Evolutionary conservation across 768 basidiomycete species (phyloP).

Genomic region (Cystobasidium tubakii): DNA sequence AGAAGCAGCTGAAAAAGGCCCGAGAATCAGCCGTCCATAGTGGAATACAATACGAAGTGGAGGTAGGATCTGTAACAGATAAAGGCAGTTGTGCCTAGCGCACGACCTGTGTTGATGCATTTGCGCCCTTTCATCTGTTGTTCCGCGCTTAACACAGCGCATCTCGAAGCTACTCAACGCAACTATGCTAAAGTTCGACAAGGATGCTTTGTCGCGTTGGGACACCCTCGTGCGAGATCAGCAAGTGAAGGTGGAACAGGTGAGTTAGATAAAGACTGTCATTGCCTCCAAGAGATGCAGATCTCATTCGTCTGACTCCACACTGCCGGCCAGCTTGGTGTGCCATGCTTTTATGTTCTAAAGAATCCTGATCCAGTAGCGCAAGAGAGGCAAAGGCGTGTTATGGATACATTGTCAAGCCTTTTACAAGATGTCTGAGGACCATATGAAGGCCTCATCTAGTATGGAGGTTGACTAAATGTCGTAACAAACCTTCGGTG

Average conservation of each 20-base stretch:
- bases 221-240: constrained; percentile 1
- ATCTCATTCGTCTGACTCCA: neutral
- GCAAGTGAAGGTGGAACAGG: constrained; percentile 15
- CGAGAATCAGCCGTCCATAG: neutral
- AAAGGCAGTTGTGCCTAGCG: neutral
- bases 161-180: constrained; percentile 14
- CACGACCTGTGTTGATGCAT: too few relatives aligned
- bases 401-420: constrained; percentile 20
- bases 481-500: too few relatives aligned
- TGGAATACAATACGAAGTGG: constrained; percentile 14
- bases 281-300: too few relatives aligned
- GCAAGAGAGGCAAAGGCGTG: constrained; percentile 24
- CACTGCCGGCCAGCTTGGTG: constrained; percentile 15
- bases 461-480: too few relatives aligned
- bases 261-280: too few relatives aligned
- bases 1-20: constrained; percentile 31
- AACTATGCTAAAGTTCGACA: constrained; percentile 4
- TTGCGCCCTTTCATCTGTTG: too few relatives aligned
- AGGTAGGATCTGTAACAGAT: neutral
- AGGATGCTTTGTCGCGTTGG: constrained; percentile 20
- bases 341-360: constrained; percentile 26
- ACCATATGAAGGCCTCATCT: too few relatives aligned
- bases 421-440: constrained; percentile 43
- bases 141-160: neutral
- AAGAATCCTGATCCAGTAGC: constrained; percentile 25